These are phyloP conservation scores for Candida bentonensis DNA, from an alignment of 805 yeast genomes.

Conservation along the genomic window DNA sequence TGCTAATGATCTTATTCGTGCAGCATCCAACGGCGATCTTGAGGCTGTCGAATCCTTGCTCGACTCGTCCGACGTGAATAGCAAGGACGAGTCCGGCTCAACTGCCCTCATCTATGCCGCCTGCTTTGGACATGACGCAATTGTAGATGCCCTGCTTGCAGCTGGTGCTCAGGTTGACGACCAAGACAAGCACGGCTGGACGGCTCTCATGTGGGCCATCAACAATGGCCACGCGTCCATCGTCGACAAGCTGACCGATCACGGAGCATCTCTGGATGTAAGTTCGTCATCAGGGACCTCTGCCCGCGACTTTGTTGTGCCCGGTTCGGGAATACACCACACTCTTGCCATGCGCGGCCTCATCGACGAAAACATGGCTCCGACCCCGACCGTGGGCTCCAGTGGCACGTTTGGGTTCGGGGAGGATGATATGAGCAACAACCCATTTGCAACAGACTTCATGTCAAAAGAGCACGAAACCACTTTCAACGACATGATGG, in stretches of 20 bases:
- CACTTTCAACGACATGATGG: background rate
- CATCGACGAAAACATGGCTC: conserved; percentile 4
- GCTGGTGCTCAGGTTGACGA: conserved; percentile 23
- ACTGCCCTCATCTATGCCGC: conserved; percentile 26
- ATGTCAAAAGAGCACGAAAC: background rate
- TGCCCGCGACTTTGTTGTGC: conserved; percentile 45
- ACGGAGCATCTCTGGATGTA: conserved; percentile 39
- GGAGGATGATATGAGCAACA: background rate
- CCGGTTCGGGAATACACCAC: conserved; percentile 42
- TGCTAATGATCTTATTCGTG: conserved; percentile 5
- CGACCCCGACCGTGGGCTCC: conserved; percentile 2
- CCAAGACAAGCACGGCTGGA: conserved; percentile 27
- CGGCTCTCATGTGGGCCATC: conserved; percentile 77
- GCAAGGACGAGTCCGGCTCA: conserved; percentile 24
- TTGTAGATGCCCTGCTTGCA: conserved; percentile 22
- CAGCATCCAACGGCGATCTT: conserved; percentile 24
- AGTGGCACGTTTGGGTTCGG: conserved; percentile 1
- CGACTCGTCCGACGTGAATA: conserved; percentile 18
- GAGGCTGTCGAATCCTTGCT: conserved; percentile 18
- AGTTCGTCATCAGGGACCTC: conserved; percentile 33
- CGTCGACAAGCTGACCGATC: conserved; percentile 41
- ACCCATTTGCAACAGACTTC: background rate
- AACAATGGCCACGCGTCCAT: conserved; percentile 42
- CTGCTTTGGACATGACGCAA: conserved; percentile 26
- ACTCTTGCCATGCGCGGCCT: conserved; percentile 31